phyloP scores from a whole-genome alignment of 108 stramenopile genomes.

The Nitzschia inconspicua region DNA sequence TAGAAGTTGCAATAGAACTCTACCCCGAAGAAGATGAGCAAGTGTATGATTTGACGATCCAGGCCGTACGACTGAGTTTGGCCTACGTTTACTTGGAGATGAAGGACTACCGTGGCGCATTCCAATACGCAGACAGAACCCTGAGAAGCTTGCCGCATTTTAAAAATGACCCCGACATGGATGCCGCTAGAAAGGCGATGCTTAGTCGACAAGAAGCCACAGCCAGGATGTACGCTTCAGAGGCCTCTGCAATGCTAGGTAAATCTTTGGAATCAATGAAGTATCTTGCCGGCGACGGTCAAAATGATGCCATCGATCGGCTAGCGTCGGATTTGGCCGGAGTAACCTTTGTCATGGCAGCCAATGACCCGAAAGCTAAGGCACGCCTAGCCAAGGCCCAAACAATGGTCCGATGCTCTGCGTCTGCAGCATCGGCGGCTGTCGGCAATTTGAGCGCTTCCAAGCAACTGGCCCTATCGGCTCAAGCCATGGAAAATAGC shows the following conservation, averaged over 20 bases:
- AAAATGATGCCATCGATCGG: slow-evolving; percentile 44
- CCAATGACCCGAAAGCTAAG: slow-evolving; percentile 13
- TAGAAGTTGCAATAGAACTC: slow-evolving; percentile 21
- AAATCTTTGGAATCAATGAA: slow-evolving; percentile 40
- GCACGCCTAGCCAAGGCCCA: slow-evolving; percentile 42
- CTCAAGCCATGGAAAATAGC: slow-evolving; percentile 40
- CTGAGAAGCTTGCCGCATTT: too few relatives aligned
- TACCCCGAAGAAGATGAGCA: not conserved
- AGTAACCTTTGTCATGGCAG: slow-evolving; percentile 24
- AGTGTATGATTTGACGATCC: slow-evolving; percentile 1
- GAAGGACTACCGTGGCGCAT: slow-evolving; percentile 36
- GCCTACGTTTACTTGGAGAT: slow-evolving; percentile 57
- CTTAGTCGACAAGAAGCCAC: slow-evolving; percentile 42
- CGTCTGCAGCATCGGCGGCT: slow-evolving; percentile 29
- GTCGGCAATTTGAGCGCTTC: slow-evolving; percentile 35
- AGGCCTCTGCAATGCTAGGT: slow-evolving; percentile 52
- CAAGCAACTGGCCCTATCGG: slow-evolving; percentile 55
- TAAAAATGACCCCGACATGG: not conserved
- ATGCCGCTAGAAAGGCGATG: not conserved
- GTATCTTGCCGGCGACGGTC: slow-evolving; percentile 44
- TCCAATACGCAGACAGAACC: slow-evolving; percentile 38
- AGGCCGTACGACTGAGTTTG: slow-evolving; percentile 40
- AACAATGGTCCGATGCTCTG: slow-evolving; percentile 43
- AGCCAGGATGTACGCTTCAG: slow-evolving; percentile 63
- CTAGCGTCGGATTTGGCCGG: slow-evolving; percentile 44